Evolutionary conservation across 1,284 basidiomycete genomes (phyloP).

Genomic region (Trametes sp.): DNA sequence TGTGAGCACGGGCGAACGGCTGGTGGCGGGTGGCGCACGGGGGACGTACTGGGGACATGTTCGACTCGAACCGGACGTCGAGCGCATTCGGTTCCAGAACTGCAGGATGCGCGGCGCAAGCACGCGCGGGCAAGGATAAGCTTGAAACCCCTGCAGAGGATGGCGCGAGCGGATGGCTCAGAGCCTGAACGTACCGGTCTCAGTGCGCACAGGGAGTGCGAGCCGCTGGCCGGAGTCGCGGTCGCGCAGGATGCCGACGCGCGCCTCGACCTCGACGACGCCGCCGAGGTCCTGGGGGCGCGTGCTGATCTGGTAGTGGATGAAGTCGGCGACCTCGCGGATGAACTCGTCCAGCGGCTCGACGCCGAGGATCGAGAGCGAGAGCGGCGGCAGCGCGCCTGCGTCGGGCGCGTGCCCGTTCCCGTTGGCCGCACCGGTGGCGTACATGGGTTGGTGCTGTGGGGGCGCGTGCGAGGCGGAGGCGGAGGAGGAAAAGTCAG

Average conservation of each 20-base stretch:
- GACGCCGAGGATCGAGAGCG: slow-evolving; percentile 89
- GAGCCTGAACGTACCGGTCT: slow-evolving; percentile 76
- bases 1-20: slow-evolving; percentile 22
- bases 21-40: neutral
- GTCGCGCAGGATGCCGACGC: slow-evolving; percentile 85
- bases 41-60: slow-evolving; percentile 83
- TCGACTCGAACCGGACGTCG: slow-evolving; percentile 87
- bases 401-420: slow-evolving; percentile 29
- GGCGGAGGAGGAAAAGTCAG: slow-evolving; percentile 27
- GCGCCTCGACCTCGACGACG: slow-evolving; percentile 88
- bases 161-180: slow-evolving; percentile 4
- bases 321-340: slow-evolving; percentile 89
- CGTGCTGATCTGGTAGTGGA: slow-evolving; percentile 73
- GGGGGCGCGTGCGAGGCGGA: slow-evolving; percentile 11
- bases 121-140: neutral
- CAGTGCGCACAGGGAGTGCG: slow-evolving; percentile 79
- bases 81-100: slow-evolving; percentile 59
- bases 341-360: slow-evolving; percentile 97
- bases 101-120: slow-evolving; percentile 14
- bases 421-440: slow-evolving; percentile 22
- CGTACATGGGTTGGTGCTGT: slow-evolving; percentile 8
- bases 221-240: slow-evolving; percentile 63
- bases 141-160: slow-evolving; percentile 10
- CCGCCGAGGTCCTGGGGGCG: slow-evolving; percentile 53
- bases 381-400: slow-evolving; percentile 66